These are phyloP conservation scores for Priceomyces castillae DNA, from an alignment of 805 yeast genomes.

Conservation along the genomic window DNA sequence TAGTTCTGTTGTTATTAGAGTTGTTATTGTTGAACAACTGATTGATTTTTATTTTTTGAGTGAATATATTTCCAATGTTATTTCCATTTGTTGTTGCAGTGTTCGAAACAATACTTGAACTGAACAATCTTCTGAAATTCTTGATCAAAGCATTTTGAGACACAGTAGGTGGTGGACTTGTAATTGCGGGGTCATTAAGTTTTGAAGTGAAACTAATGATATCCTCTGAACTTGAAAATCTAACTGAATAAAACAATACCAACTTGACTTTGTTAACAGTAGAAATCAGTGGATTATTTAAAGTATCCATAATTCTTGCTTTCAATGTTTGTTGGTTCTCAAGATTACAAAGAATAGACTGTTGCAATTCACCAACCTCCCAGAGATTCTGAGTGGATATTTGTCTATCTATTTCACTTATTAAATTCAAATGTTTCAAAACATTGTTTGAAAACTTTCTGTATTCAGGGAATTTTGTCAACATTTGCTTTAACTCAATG, in stretches of 20 bases:
- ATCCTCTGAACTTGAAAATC: conserved; percentile 38
- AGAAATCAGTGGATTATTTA: conserved; percentile 43
- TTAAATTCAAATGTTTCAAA: conserved; percentile 87
- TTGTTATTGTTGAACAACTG: conserved; percentile 28
- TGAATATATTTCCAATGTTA: conserved; percentile 29
- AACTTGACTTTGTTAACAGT: conserved; percentile 66
- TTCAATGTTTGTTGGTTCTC: conserved; percentile 42
- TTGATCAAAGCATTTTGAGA: conserved; percentile 31
- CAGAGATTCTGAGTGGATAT: conserved; percentile 66
- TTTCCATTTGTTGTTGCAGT: conserved; percentile 10
- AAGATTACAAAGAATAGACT: conserved; percentile 62
- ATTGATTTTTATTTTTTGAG: conserved; percentile 31
- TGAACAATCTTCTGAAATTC: conserved; percentile 26
- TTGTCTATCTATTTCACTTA: conserved; percentile 77
- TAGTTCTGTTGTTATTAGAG: conserved; percentile 10
- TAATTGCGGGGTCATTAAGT: conserved; percentile 27
- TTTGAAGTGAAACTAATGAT: conserved; percentile 22
- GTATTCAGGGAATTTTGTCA: conserved; percentile 93
- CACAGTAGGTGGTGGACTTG: conserved; percentile 31
- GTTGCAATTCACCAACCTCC: conserved; percentile 89
- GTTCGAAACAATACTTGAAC: conserved; percentile 11
- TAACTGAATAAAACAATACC: conserved; percentile 68
- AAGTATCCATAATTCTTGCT: conserved; percentile 51
- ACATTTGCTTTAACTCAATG: conserved; percentile 85
- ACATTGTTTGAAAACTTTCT: conserved; percentile 84